Evolutionary conservation across 2,329 filamentous ascomycete species (phyloP), one percentile per base, ranked within the genome.

Genomic region (Colletotrichum magnum): DNA sequence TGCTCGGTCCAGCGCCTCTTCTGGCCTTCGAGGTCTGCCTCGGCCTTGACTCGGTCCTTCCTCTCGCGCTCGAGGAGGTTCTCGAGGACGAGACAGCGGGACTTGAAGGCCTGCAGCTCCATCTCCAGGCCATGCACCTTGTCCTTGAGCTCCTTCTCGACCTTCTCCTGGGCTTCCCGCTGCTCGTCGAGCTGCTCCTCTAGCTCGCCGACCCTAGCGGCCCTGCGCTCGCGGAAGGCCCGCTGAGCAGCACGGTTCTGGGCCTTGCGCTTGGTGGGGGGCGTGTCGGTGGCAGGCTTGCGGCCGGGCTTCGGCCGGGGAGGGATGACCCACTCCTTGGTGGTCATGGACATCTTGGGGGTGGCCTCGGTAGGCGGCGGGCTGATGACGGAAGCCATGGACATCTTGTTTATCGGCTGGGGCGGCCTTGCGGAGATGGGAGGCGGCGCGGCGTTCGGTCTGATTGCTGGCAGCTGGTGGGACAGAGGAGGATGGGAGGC

Each of bases 241-340:
- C 95, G 87, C 82, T 98, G 95, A 3, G 95, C 95, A 54, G 94
- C 93, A 69, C 96, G 89, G 80, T 98, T 98, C 83, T 98, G 96
- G 1, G 94, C 93, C 84, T 98, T 97, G 73, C 96, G 90, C 83
- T 97, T 97, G 51, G 94, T 97, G 2, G 93, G 93, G 15, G 95
- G 94, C 60, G 95, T 97, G 77, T 98, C 95, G 43, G 94, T 97
- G 54, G 94, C 94, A 3, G 95, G 95, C 86, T 98, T 98, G 74
- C 95, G 90, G 57, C 95, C 95, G 24, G 96, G 95, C 85, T 95
- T 95, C 54, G 93, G 93, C 70, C 93, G 88, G 32, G 93, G 93
- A 26, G 93, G 93, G 52, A 96, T 90, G 26, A 95, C 87, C 93
- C 93, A 96, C 89, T 95, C 92, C 79, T 91, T 95, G 75, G 89